phyloP scores from a whole-genome alignment of 345 rosid species.

The Citropsis articulata region DNA sequence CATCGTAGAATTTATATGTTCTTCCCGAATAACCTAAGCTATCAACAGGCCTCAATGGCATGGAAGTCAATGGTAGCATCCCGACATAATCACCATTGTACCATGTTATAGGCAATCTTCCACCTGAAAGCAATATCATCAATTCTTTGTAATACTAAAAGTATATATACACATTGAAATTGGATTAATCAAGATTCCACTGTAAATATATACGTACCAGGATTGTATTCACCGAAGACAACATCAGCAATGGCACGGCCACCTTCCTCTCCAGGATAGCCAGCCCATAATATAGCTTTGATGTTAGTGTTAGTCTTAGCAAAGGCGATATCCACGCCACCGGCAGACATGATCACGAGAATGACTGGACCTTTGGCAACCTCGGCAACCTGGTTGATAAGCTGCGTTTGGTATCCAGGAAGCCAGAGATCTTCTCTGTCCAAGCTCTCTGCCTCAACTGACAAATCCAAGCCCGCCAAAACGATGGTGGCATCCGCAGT shows the following conservation, averaged over 20 bases:
- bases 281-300: constrained; percentile 54
- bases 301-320: constrained; percentile 33
- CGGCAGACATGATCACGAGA: constrained; percentile 61
- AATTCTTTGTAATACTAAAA: not conserved
- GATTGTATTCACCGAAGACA: constrained; percentile 59
- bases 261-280: constrained; percentile 74
- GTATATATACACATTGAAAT: too few relatives aligned
- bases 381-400: constrained; percentile 42
- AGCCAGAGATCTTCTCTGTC: constrained; percentile 53
- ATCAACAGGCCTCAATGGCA: constrained; percentile 45
- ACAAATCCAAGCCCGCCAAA: constrained; percentile 42
- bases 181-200: too few relatives aligned
- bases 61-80: constrained; percentile 48
- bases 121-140: constrained; percentile 29
- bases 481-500: constrained; percentile 47
- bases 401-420: constrained; percentile 50
- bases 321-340: constrained; percentile 50
- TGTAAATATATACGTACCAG: constrained; percentile 29
- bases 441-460: constrained; percentile 49
- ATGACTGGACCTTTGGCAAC: constrained; percentile 50
- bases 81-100: constrained; percentile 29
- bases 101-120: constrained; percentile 60
- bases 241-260: constrained; percentile 65
- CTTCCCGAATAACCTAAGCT: constrained; percentile 46
- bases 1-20: constrained; percentile 57